These are phyloP conservation scores for Dysphania ambrosioides DNA, from an alignment of 148 eudicot genomes.

Conservation along the genomic window DNA sequence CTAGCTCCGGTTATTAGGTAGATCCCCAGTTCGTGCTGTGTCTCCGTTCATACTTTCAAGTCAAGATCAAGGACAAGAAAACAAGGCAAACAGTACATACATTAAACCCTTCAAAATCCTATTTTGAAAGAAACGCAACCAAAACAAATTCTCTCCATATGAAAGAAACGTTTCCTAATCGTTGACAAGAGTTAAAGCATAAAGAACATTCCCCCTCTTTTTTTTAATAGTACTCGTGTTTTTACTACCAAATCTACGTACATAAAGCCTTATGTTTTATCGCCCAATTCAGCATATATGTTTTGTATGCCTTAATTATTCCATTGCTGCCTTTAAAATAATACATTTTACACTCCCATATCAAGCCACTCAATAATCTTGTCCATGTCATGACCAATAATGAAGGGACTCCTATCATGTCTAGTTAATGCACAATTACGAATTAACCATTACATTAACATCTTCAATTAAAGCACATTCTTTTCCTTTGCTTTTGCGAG, in stretches of 20 bases:
- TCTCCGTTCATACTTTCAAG: too few relatives aligned
- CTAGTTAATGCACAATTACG: conserved; percentile 16
- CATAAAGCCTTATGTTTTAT: background rate
- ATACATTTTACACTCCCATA: background rate
- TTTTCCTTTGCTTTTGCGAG: background rate
- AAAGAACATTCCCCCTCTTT: background rate
- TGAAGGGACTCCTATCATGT: background rate
- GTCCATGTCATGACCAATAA: background rate
- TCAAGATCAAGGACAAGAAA: too few relatives aligned
- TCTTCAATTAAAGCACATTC: conserved; percentile 2
- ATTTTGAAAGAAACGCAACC: too few relatives aligned
- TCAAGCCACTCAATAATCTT: background rate
- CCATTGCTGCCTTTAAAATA: background rate
- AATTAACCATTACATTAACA: background rate
- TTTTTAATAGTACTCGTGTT: background rate
- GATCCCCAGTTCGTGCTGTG: too few relatives aligned
- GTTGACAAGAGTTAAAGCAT: conserved; percentile 1
- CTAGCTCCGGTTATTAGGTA: too few relatives aligned
- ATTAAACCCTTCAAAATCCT: too few relatives aligned
- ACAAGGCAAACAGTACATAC: too few relatives aligned
- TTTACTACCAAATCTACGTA: background rate
- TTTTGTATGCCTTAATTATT: conserved; percentile 18
- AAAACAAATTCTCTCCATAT: background rate
- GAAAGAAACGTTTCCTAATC: background rate
- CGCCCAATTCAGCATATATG: conserved; percentile 14